These are phyloP conservation scores for Penicillium nucicola DNA, from an alignment of 495 filamentous ascomycete species.

Conservation along the genomic window DNA sequence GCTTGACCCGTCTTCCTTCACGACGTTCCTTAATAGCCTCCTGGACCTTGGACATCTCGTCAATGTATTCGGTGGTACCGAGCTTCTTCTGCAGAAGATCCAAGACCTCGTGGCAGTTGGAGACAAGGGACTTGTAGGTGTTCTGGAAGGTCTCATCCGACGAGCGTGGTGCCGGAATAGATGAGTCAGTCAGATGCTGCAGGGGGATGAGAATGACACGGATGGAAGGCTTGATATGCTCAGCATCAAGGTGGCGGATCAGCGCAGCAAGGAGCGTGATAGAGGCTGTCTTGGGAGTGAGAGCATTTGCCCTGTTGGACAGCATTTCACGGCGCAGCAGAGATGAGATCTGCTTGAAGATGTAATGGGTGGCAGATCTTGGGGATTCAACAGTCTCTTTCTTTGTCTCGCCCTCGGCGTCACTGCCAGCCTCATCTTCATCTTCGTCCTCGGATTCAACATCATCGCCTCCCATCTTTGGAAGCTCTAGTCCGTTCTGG, in stretches of 20 bases:
- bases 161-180: constrained; percentile 65
- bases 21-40: constrained; percentile 65
- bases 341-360: constrained; percentile 70
- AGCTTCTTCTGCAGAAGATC: constrained; percentile 75
- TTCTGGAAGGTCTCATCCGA: constrained; percentile 63
- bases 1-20: constrained; percentile 70
- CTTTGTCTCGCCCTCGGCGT: constrained; percentile 30
- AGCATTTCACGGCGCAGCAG: constrained; percentile 75
- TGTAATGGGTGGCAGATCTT: constrained; percentile 60
- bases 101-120: constrained; percentile 69
- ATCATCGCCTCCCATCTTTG: constrained; percentile 32
- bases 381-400: constrained; percentile 17
- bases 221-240: constrained; percentile 57
- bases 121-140: constrained; percentile 62
- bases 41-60: constrained; percentile 63
- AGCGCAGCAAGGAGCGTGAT: constrained; percentile 68
- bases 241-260: constrained; percentile 51
- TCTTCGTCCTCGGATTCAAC: constrained; percentile 40
- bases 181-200: constrained; percentile 77
- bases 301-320: constrained; percentile 54
- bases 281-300: constrained; percentile 71
- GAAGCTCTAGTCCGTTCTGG: constrained; percentile 56
- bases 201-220: constrained; percentile 70
- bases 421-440: constrained; percentile 35
- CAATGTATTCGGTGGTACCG: constrained; percentile 74